phyloP scores from a whole-genome alignment of 768 basidiomycete genomes.

The Phanerodontia chrysosporium region DNA sequence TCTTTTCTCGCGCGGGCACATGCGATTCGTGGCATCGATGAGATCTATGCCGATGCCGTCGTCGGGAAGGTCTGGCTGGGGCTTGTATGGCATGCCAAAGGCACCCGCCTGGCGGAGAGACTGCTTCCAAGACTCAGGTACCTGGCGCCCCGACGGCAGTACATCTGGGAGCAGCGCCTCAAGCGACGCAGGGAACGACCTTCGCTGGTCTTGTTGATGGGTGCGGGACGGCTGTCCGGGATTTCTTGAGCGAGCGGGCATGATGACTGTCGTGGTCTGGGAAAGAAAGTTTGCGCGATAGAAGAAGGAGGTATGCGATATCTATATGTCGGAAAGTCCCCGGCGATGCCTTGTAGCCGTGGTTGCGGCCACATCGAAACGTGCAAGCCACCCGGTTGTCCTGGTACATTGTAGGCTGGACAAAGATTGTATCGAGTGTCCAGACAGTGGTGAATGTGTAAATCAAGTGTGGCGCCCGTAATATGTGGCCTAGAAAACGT shows the following conservation, averaged over 20 bases:
- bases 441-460: no score
- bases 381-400: no score
- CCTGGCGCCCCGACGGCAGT: neutral
- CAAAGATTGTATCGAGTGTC: no score
- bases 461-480: no score
- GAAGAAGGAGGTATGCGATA: neutral
- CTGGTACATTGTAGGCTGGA: no score
- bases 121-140: neutral
- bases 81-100: neutral
- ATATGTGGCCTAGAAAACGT: no score
- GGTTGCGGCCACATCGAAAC: no score
- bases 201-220: neutral
- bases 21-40: neutral
- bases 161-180: neutral
- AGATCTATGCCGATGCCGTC: slow-evolving; percentile 2
- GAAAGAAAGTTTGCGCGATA: neutral
- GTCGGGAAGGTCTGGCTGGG: neutral
- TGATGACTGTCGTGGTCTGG: neutral
- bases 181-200: neutral
- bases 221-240: neutral
- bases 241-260: neutral
- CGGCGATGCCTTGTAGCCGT: no score
- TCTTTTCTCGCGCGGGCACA: neutral
- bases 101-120: neutral
- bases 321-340: neutral